Base-by-base conservation (phyloP, 2,329 filamentous ascomycete species). In the Aspergillus ochraceus region DNA sequence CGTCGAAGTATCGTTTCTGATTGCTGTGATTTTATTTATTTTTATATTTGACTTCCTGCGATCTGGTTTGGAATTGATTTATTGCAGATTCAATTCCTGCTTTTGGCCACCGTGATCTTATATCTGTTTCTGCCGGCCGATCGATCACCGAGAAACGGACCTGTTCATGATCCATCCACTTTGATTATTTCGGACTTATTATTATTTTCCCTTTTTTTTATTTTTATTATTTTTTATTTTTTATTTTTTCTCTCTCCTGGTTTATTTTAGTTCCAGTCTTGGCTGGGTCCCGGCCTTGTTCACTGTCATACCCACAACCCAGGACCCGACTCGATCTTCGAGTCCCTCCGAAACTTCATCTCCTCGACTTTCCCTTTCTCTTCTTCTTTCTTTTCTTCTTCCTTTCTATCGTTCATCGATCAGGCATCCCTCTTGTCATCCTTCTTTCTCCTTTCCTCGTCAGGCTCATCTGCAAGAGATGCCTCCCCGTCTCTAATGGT, bases 401-500 rank as follows among this genome's bases (percentile, higher is more conserved):
- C 45, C 51, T 20, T 51, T 55, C 17, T 42, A 54, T 45, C 49
- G 17, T 58, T 57, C 49, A 60, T 62, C 39, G 59, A 57, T 26
- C 54, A 56, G 46, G 64, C 64, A 29, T 66, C 68, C 59, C 60
- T 52, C 50, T 51, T 24, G 30, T 39, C 58, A 57, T 65, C 49
- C 58, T 36, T 57, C 55, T 52, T 32, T 50, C 39, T 50, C 24
- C 17, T 29, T 4, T 29, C 54, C 51, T 54, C 46, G 52, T 20
- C 51, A 53, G 49, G 51, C 50, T 46, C 56, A 54, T 49, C 61
- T 36, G 59, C 60, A 54, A 62, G 65, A 60, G 60, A 68, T 65
- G 64, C 57, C 50, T 60, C 60, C 57, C 60, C 58, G 54, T 58
- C 55, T 60, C 59, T 65, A 61, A 66, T 68, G 66, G 61, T 62